Evolutionary conservation across 164 flowering plant genomes (phyloP), one percentile per base, ranked within the genome.

Genomic region (Nymphaea colorata): DNA sequence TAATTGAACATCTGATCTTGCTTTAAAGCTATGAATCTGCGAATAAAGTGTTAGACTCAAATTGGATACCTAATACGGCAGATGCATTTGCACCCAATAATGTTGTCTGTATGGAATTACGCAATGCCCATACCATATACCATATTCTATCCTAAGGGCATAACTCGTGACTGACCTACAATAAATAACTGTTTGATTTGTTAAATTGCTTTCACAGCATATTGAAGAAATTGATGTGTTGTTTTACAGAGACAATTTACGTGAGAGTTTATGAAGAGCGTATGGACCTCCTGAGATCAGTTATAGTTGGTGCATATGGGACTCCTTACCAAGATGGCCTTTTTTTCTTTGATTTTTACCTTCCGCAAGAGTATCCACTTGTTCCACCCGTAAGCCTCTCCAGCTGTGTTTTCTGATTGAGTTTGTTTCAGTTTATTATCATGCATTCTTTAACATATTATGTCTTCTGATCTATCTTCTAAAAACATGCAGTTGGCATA

Each of bases 241-340:
- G 41, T 61, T 67, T 73, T 60, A 36, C 87, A 95, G 99, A 84
- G 60, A 88, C 85, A 55, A 90, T 95, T 16, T 92, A 86, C 75
- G 99, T 87, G 42, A 82, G 99, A 43, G 97, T 85, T 67, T 92
- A 90, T 74, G 99, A 95, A 80, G 98, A 95, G 76, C 80, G 96
- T 44, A 95, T 95, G 99, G 99, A 95, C 86, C 87, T 95, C 42
- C 68, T 95, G 72, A 86, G 98, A 77, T 98, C 96, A 43, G 97
- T 83, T 18, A 89, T 95, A 64, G 89, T 85, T 73, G 99, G 99
- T 76, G 93, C 98, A 68, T 90, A 89, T 78, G 99, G 97, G 65
- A 90, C 99, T 57, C 99, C 99, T 60, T 95, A 95, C 73, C 99
- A 95, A 79, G 99, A 95, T 82, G 99, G 99, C n/a, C 88, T 95